These are phyloP conservation scores for Termitomyces sp. DNA, from an alignment of 768 basidiomycete species.

Conservation along the genomic window DNA sequence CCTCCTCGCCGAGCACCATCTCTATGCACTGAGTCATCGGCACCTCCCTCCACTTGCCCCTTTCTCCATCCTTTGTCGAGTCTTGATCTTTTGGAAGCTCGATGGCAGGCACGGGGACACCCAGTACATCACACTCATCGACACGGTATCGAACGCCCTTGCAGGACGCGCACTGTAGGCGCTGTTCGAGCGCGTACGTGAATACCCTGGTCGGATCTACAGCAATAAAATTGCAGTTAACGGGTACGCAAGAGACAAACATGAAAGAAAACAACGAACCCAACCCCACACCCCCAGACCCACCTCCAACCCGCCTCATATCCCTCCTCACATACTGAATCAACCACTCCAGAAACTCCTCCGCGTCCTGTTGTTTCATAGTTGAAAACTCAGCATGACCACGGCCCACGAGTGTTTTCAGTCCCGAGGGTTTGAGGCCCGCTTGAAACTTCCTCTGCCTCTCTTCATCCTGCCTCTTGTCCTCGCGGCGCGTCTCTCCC, in stretches of 20 bases:
- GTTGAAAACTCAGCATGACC: constrained; percentile 93
- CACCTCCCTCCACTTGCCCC: constrained; percentile 52
- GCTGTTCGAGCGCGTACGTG: constrained; percentile 79
- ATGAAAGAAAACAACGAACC: background rate
- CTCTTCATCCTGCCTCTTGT: constrained; percentile 23
- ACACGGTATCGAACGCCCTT: constrained; percentile 75
- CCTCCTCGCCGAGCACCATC: constrained; percentile 50
- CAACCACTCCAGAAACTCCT: constrained; percentile 88
- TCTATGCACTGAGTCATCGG: constrained; percentile 57
- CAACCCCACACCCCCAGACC: constrained; percentile 25
- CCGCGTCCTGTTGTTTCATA: constrained; percentile 96
- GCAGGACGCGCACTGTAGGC: constrained; percentile 78
- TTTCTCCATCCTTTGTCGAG: constrained; percentile 39
- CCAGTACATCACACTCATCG: constrained; percentile 72
- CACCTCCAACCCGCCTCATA: constrained; percentile 14
- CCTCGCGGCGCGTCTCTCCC: constrained; percentile 20
- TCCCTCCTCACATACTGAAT: constrained; percentile 68
- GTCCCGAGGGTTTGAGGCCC: constrained; percentile 75
- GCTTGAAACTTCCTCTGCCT: constrained; percentile 62
- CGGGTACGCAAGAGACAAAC: background rate
- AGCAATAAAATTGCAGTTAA: background rate
- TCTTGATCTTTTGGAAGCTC: constrained; percentile 31
- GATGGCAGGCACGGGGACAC: constrained; percentile 69
- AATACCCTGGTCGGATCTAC: constrained; percentile 73
- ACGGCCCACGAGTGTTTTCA: constrained; percentile 88